These are phyloP conservation scores for Colletotrichum musae DNA, from an alignment of 2,329 filamentous ascomycete species.

Conservation along the genomic window DNA sequence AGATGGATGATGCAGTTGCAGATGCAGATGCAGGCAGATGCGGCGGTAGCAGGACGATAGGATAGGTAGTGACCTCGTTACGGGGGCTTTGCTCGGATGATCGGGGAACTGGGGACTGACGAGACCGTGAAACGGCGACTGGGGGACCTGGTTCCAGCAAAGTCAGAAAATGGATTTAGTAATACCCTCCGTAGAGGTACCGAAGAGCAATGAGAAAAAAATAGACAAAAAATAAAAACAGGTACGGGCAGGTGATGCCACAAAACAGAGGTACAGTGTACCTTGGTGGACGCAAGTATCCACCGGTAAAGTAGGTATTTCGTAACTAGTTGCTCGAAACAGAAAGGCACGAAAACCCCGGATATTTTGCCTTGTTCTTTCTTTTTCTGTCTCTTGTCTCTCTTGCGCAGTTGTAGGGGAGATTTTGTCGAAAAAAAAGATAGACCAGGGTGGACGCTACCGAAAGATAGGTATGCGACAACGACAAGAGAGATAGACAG, in stretches of 20 bases:
- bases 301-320: conserved; percentile 22
- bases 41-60: neutral
- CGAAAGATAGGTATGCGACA: too few species aligned
- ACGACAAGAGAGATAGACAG: too few species aligned
- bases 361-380: neutral
- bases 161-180: too few species aligned
- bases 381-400: neutral
- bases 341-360: conserved; percentile 3
- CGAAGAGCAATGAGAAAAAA: neutral
- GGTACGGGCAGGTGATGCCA: conserved; percentile 29
- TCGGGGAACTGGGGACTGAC: conserved; percentile 2
- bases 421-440: neutral
- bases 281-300: conserved; percentile 19
- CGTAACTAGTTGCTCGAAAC: conserved; percentile 36
- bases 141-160: neutral
- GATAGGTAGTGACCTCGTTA: conserved; percentile 23
- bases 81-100: conserved; percentile 31
- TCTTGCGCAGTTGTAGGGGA: neutral
- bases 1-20: conserved; percentile 1
- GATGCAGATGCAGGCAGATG: conserved; percentile 2
- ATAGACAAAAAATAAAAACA: neutral
- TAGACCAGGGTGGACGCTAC: too few species aligned
- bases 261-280: neutral
- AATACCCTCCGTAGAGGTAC: too few species aligned
- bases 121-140: neutral